Conservation (phyloP, 345 rosid genomes). For the Moricandia arvensis region DNA sequence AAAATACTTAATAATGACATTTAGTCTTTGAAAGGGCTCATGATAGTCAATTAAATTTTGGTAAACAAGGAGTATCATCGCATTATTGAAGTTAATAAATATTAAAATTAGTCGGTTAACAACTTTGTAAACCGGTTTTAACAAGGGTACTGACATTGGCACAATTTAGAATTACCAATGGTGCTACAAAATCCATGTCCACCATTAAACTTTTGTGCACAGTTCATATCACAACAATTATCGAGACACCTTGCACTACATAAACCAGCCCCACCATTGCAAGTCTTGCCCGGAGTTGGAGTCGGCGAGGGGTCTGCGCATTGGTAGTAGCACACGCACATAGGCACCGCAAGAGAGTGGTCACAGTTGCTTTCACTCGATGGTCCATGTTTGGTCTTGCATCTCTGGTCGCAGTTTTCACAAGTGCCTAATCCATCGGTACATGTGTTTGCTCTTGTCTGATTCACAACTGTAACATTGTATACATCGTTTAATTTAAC, state of each 20-base stretch:
- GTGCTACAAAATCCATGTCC: constrained; percentile 21
- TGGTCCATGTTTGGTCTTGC: constrained; percentile 31
- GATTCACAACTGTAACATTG: constrained; percentile 10
- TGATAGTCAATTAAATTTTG: too few relatives aligned
- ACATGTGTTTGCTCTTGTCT: neutral
- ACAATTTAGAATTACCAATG: neutral
- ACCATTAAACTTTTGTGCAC: constrained; percentile 9
- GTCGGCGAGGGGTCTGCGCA: neutral
- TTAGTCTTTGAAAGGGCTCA: too few relatives aligned
- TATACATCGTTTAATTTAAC: neutral
- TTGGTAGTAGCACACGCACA: neutral
- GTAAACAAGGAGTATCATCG: too few relatives aligned
- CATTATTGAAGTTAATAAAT: too few relatives aligned
- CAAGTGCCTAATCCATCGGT: constrained; percentile 13
- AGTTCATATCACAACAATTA: constrained; percentile 7
- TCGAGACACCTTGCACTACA: neutral
- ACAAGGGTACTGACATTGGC: constrained; percentile 27
- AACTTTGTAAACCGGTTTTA: neutral
- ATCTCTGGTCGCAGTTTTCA: constrained; percentile 14
- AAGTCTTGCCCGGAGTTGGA: neutral
- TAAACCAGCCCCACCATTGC: constrained; percentile 9
- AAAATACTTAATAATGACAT: too few relatives aligned
- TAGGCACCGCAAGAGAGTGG: neutral
- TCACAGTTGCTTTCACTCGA: constrained; percentile 7
- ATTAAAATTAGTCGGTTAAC: too few relatives aligned